These are phyloP conservation scores for Amborella trichopoda DNA, from an alignment of 164 flowering plant species.

Conservation along the genomic window DNA sequence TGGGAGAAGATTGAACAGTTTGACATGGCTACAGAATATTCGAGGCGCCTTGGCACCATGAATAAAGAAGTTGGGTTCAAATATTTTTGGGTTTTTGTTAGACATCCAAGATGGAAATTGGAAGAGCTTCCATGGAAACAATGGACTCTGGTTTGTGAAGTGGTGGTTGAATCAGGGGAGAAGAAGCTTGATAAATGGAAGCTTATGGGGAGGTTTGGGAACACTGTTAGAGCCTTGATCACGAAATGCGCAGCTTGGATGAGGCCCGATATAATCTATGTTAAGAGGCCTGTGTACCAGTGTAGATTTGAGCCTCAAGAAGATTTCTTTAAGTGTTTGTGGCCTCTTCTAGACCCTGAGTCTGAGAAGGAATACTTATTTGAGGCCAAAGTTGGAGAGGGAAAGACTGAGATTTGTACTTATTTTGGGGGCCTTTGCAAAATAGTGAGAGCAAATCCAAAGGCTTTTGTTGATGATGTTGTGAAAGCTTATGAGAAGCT, in stretches of 20 bases:
- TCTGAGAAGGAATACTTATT: slow-evolving; percentile 52
- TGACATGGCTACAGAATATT: slow-evolving; percentile 60
- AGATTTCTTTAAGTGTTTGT: slow-evolving; percentile 41
- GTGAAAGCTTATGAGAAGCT: slow-evolving; percentile 80
- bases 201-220: slow-evolving; percentile 86
- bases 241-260: slow-evolving; percentile 93
- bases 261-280: slow-evolving; percentile 88
- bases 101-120: slow-evolving; percentile 81
- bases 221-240: slow-evolving; percentile 43
- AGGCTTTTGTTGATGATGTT: slow-evolving; percentile 94
- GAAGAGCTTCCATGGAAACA: slow-evolving; percentile 82
- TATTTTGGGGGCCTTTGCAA: slow-evolving; percentile 87
- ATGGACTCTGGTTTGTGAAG: slow-evolving; percentile 78
- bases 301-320: slow-evolving; percentile 93
- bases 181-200: slow-evolving; percentile 83
- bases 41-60: slow-evolving; percentile 31
- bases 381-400: slow-evolving; percentile 59
- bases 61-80: slow-evolving; percentile 38
- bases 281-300: slow-evolving; percentile 80
- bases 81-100: slow-evolving; percentile 79
- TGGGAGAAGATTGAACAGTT: slow-evolving; percentile 82
- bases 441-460: slow-evolving; percentile 68
- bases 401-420: slow-evolving; percentile 63
- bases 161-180: slow-evolving; percentile 54
- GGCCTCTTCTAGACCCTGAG: slow-evolving; percentile 65